Conservation (phyloP, 1,139 yeast species). For the Citeromyces hawaiiensis region DNA sequence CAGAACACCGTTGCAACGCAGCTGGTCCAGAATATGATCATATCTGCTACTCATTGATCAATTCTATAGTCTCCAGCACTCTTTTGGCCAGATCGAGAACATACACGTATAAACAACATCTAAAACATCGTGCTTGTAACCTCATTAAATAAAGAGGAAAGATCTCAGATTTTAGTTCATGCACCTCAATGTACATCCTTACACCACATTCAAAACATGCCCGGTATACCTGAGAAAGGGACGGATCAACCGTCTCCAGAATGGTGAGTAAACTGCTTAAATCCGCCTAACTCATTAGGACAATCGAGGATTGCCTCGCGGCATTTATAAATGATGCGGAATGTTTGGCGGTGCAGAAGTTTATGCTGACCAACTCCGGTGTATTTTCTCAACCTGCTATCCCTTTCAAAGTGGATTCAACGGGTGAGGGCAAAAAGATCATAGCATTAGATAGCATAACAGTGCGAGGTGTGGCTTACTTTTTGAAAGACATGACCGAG, state of each 20-base stretch:
- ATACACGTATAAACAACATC: too few relatives aligned
- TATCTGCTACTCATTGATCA: too few relatives aligned
- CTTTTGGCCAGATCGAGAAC: too few relatives aligned
- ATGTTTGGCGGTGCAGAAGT: not conserved
- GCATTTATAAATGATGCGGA: not conserved
- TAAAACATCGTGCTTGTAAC: too few relatives aligned
- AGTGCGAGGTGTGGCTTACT: not conserved
- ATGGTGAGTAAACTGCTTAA: not conserved
- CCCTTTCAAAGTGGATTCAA: not conserved
- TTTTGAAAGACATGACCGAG: not conserved
- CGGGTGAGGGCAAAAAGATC: not conserved
- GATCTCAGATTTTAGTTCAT: too few relatives aligned
- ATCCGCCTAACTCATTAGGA: conserved; percentile 1
- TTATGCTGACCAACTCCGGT: not conserved
- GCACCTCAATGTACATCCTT: not conserved
- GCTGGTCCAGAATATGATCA: conserved; percentile 84
- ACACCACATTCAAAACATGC: not conserved
- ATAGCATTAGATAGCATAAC: not conserved
- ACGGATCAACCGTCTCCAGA: not conserved
- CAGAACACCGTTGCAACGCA: conserved; percentile 92
- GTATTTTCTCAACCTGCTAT: not conserved
- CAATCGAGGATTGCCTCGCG: not conserved
- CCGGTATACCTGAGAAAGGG: not conserved
- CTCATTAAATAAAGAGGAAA: too few relatives aligned
- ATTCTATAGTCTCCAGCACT: too few relatives aligned